phyloP scores from a whole-genome alignment of 768 basidiomycete genomes.

The Chiua virens region DNA sequence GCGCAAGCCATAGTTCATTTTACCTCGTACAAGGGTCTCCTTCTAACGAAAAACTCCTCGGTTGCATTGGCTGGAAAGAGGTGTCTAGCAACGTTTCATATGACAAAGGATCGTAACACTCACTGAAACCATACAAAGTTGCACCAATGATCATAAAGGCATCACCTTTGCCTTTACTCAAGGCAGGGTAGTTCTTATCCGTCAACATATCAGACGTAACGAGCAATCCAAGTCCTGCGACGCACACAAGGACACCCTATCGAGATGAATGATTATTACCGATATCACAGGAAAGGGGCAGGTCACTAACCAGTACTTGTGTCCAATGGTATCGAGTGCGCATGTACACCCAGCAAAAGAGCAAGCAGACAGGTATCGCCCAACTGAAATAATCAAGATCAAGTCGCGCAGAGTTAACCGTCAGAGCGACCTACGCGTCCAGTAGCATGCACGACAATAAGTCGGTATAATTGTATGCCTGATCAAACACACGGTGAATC shows the following conservation, averaged over 20 bases:
- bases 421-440: slow-evolving; percentile 60
- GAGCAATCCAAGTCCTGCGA: slow-evolving; percentile 76
- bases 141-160: slow-evolving; percentile 86
- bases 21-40: slow-evolving; percentile 76
- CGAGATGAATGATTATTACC: background rate
- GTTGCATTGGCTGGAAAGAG: slow-evolving; percentile 70
- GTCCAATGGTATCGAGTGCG: slow-evolving; percentile 80
- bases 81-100: background rate
- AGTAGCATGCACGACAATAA: slow-evolving; percentile 90
- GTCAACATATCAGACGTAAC: slow-evolving; percentile 79
- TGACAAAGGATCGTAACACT: slow-evolving; percentile 27
- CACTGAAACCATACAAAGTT: slow-evolving; percentile 84
- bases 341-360: slow-evolving; percentile 84
- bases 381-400: slow-evolving; percentile 46
- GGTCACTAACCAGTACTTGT: slow-evolving; percentile 60
- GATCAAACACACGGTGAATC: background rate
- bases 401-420: background rate
- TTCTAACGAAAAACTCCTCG: slow-evolving; percentile 84
- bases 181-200: slow-evolving; percentile 68
- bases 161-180: slow-evolving; percentile 73
- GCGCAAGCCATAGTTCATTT: background rate
- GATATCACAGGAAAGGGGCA: background rate
- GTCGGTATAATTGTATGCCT: slow-evolving; percentile 87
- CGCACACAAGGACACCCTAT: slow-evolving; percentile 71
- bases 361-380: slow-evolving; percentile 86